Conservation (phyloP, 768 basidiomycete species). For the Melanogaster broomeanus region DNA sequence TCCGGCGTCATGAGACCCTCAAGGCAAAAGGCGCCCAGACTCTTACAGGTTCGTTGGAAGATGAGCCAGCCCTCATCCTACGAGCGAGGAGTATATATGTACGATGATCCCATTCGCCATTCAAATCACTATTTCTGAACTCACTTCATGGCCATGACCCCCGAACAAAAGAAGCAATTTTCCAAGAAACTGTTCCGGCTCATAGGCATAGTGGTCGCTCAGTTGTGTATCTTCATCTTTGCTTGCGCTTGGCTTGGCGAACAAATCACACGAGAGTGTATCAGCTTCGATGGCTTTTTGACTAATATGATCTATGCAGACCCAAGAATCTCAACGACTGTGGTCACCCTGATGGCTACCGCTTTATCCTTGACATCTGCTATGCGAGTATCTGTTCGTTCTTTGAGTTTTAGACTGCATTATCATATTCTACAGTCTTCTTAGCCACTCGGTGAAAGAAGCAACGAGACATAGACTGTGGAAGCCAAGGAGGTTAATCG, state of each 20-base stretch:
- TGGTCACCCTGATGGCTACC: conserved; percentile 5
- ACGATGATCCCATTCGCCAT: too few relatives aligned
- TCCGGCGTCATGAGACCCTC: too few relatives aligned
- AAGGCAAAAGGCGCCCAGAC: too few relatives aligned
- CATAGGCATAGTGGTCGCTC: neutral
- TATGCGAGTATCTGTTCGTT: neutral
- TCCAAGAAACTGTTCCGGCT: neutral
- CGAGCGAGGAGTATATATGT: too few relatives aligned
- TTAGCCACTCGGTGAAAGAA: too few relatives aligned
- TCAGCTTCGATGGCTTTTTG: neutral
- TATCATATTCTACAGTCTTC: neutral
- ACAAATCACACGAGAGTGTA: neutral
- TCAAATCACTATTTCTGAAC: too few relatives aligned
- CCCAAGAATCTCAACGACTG: conserved; percentile 1
- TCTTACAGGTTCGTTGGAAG: too few relatives aligned
- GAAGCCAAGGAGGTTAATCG: conserved; percentile 8
- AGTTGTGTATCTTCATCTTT: neutral
- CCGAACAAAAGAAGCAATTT: too few relatives aligned
- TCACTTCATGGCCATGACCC: too few relatives aligned
- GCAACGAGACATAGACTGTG: neutral
- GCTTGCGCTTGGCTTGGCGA: neutral
- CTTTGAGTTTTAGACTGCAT: too few relatives aligned
- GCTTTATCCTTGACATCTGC: neutral
- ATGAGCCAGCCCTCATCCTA: too few relatives aligned
- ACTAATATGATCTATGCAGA: neutral